Evolutionary conservation across 176 grass and related monocot genomes (phyloP).

Genomic region (Poa annua): DNA sequence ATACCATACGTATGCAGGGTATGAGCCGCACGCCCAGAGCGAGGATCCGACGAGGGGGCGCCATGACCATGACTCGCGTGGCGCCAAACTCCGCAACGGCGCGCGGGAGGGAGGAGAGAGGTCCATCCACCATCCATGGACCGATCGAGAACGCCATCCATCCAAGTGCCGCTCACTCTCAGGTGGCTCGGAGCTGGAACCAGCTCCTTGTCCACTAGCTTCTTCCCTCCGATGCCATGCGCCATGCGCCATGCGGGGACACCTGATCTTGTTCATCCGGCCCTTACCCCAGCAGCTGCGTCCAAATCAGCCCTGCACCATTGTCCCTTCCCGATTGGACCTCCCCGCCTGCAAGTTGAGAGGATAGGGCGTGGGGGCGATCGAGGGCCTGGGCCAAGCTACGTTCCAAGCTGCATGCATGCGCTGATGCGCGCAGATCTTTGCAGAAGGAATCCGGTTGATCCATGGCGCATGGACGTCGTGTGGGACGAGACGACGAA

Average conservation of each 20-base stretch:
- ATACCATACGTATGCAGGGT: neutral
- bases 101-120: neutral
- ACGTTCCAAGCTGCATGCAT: neutral
- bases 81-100: constrained; percentile 29
- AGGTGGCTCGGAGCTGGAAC: constrained; percentile 33
- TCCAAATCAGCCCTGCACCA: constrained; percentile 38
- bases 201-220: neutral
- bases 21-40: neutral
- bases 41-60: neutral
- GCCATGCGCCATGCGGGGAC: neutral
- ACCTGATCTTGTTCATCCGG: neutral
- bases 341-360: neutral
- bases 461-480: neutral
- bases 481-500: neutral
- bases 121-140: too few relatives aligned
- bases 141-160: neutral
- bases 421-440: neutral
- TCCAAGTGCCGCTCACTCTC: constrained; percentile 12
- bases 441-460: neutral
- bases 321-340: constrained; percentile 31
- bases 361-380: neutral
- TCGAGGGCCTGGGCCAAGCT: neutral
- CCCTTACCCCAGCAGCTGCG: too few relatives aligned
- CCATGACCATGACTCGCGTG: neutral
- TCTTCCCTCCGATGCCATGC: neutral